phyloP scores from a whole-genome alignment of 208 protist species.

The Willaertia magna region DNA sequence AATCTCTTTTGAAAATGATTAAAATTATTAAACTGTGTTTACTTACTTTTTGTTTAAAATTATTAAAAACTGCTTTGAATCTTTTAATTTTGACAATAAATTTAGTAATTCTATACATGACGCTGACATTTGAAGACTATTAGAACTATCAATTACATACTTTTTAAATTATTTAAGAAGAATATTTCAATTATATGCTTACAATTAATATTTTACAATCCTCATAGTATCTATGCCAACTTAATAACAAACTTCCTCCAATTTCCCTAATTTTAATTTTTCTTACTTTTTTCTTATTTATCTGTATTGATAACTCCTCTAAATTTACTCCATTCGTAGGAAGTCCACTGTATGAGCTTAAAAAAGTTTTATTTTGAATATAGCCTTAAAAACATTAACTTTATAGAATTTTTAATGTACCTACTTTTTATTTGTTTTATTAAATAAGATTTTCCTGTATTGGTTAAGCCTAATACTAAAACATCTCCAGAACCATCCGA shows the following conservation, averaged over 20 bases:
- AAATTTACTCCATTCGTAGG: not conserved
- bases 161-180: not conserved
- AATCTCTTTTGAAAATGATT: not conserved
- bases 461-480: not conserved
- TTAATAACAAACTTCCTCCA: not conserved
- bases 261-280: not conserved
- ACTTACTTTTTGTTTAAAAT: not conserved
- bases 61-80: not conserved
- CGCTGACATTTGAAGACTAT: not conserved
- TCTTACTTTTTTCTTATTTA: not conserved
- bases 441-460: not conserved
- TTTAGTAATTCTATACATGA: constrained; percentile 3
- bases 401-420: not conserved
- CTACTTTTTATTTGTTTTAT: constrained; percentile 7
- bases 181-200: not conserved
- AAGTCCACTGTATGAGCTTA: not conserved
- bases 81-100: not conserved
- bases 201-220: not conserved
- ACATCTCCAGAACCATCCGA: too few species aligned
- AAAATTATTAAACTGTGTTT: not conserved
- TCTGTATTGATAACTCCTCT: not conserved
- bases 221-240: not conserved
- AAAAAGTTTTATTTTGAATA: not conserved
- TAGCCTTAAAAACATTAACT: not conserved
- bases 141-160: not conserved